Evolutionary conservation across 2,329 filamentous ascomycete species (phyloP), one percentile per base, ranked within the genome.

Genomic region (Stenocarpella maydis): DNA sequence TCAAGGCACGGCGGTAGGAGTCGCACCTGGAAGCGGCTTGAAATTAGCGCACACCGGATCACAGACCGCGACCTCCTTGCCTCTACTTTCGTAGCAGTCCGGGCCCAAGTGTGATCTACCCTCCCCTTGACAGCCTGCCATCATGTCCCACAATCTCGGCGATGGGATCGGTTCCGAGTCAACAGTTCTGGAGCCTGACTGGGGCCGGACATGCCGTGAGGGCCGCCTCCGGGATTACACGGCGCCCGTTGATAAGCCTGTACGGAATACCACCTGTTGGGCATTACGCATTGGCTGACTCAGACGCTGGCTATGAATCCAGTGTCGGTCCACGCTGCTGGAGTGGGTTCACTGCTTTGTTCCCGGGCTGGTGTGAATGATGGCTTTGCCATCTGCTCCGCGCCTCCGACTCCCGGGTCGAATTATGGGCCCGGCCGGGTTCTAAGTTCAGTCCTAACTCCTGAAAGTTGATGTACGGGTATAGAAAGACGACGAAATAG

Each of bases 361-460:
- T 41, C 58, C 58, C 58, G 58, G 58, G 58, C 41, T 61, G n/a
- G n/a, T n/a, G n/a, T n/a, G n/a, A n/a, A n/a, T n/a, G 41, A 61
- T 34, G 55, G 55, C 39, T 12, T 61, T 41, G 10, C 34, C 17
- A 9, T 47, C 47, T 21, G 26, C 4, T n/a, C 58, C 55, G 55
- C 54, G 54, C 58, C 58, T 61, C 58, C 58, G 58, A 61, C 58
- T 61, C 58, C 58, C 26, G 58, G 58, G 41, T 17, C 26, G 28
- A 31, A 47, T 8, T 45, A 31, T 45, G 24, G 55, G 55, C 39
- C 26, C 41, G 31, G 24, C 58, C 41, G 58, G 58, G 26, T 34
- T 47, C 41, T 41, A n/a, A 61, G 26, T 45, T 31, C 41, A 61
- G 41, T 31, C 58, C 41, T 34, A 41, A 34, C 58, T 12, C 26